Conservation (phyloP, 805 yeast species). For the Candida adriatica region DNA sequence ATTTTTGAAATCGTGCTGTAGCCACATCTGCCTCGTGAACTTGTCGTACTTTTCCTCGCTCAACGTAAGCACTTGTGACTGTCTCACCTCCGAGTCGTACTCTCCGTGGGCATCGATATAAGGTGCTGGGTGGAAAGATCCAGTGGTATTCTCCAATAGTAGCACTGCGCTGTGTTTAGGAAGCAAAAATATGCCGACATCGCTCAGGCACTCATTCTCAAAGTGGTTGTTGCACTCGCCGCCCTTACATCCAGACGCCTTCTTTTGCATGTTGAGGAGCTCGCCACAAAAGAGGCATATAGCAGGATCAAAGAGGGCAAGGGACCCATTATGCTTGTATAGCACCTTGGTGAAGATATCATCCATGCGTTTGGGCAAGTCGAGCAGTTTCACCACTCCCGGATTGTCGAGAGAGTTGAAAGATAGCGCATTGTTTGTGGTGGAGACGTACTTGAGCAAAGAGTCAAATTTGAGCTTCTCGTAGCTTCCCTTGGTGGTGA, state of each 20-base stretch:
- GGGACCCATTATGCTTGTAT: slow-evolving; percentile 35
- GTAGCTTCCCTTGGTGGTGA: slow-evolving; percentile 12
- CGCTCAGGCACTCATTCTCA: slow-evolving; percentile 53
- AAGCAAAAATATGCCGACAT: slow-evolving; percentile 63
- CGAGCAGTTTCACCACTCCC: slow-evolving; percentile 50
- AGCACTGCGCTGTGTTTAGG: slow-evolving; percentile 64
- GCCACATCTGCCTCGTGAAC: slow-evolving; percentile 62
- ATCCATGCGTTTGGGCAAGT: slow-evolving; percentile 62
- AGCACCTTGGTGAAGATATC: slow-evolving; percentile 56
- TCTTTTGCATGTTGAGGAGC: slow-evolving; percentile 59
- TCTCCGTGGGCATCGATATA: slow-evolving; percentile 86
- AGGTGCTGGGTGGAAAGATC: slow-evolving; percentile 81
- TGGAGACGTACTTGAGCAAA: slow-evolving; percentile 13
- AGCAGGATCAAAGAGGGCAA: slow-evolving; percentile 63
- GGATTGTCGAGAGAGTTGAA: slow-evolving; percentile 48
- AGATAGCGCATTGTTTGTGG: slow-evolving; percentile 17
- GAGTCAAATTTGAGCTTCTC: slow-evolving; percentile 21
- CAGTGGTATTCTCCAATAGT: slow-evolving; percentile 64
- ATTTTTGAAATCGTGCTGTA: slow-evolving; percentile 72
- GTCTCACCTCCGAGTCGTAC: slow-evolving; percentile 62
- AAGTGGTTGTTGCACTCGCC: slow-evolving; percentile 83
- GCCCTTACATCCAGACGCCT: slow-evolving; percentile 41
- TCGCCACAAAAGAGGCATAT: slow-evolving; percentile 79
- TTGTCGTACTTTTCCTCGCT: slow-evolving; percentile 57
- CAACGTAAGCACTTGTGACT: slow-evolving; percentile 65